phyloP scores from a whole-genome alignment of 768 basidiomycete species.

The Hebeloma cylindrosporum region DNA sequence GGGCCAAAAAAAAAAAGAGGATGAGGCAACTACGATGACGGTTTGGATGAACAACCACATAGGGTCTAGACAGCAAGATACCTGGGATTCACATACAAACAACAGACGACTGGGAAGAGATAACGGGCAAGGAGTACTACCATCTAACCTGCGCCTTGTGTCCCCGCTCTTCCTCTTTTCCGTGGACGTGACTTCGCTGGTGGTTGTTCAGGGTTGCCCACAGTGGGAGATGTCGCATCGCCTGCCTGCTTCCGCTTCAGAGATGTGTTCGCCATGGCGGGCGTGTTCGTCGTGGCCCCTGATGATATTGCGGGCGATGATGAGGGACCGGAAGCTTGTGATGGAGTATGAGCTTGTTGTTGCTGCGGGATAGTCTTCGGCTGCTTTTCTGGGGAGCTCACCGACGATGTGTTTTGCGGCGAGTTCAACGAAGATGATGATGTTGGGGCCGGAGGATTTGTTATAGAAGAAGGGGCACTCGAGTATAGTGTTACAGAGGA shows the following conservation, averaged over 20 bases:
- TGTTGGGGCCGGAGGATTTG: slow-evolving; percentile 37
- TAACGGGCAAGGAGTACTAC: slow-evolving; percentile 20
- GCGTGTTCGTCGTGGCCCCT: slow-evolving; percentile 47
- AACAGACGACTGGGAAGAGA: slow-evolving; percentile 19
- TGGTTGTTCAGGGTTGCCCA: slow-evolving; percentile 43
- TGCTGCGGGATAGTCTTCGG: slow-evolving; percentile 52
- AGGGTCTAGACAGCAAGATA: slow-evolving; percentile 21
- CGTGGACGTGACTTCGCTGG: slow-evolving; percentile 51
- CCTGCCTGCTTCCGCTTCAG: slow-evolving; percentile 55
- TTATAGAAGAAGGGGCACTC: slow-evolving; percentile 45
- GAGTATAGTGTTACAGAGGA: slow-evolving; percentile 50
- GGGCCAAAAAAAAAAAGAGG: slow-evolving; percentile 21
- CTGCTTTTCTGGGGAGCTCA: slow-evolving; percentile 62
- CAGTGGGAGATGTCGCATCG: slow-evolving; percentile 51
- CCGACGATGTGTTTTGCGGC: slow-evolving; percentile 50
- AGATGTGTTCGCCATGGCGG: slow-evolving; percentile 46
- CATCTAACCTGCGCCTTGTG: slow-evolving; percentile 37
- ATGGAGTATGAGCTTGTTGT: slow-evolving; percentile 17
- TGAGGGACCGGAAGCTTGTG: slow-evolving; percentile 31
- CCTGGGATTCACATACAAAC: slow-evolving; percentile 14
- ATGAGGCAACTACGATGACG: slow-evolving; percentile 23
- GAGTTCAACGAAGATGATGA: slow-evolving; percentile 36
- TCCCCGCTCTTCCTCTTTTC: slow-evolving; percentile 53
- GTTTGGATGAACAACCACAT: slow-evolving; percentile 28
- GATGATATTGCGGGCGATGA: slow-evolving; percentile 32